phyloP scores from a whole-genome alignment of 345 rosid species.

The Luvunga scandens region DNA sequence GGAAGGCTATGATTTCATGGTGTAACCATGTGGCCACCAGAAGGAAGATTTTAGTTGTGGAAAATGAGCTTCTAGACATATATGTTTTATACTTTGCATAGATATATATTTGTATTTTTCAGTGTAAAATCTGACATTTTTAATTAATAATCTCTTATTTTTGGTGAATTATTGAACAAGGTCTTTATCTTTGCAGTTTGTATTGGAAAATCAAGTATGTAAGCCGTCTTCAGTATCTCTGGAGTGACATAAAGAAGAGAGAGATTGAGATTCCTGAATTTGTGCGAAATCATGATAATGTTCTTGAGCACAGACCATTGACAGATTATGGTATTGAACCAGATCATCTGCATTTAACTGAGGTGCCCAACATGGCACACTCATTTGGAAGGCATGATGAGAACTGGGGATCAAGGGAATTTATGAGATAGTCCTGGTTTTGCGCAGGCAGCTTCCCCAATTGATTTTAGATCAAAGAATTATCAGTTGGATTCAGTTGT shows the following conservation, averaged over 20 bases:
- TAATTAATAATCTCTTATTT: conserved; percentile 1
- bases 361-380: conserved; percentile 49
- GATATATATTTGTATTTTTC: background rate
- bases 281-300: conserved; percentile 65
- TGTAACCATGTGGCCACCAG: background rate
- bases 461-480: background rate
- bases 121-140: background rate
- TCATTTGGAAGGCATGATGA: conserved; percentile 63
- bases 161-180: background rate
- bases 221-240: conserved; percentile 83
- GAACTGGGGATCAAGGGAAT: conserved; percentile 63
- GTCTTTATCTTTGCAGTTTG: conserved; percentile 38
- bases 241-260: conserved; percentile 79
- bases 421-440: conserved; percentile 19
- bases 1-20: background rate
- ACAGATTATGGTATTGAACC: conserved; percentile 96
- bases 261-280: conserved; percentile 88
- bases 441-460: background rate
- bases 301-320: conserved; percentile 87
- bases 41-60: background rate
- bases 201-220: conserved; percentile 92
- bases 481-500: background rate
- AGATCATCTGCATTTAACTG: conserved; percentile 61
- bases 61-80: background rate
- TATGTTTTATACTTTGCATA: background rate